These are phyloP conservation scores for Annulohypoxylon nitens DNA, from an alignment of 495 filamentous ascomycete genomes.

Conservation along the genomic window DNA sequence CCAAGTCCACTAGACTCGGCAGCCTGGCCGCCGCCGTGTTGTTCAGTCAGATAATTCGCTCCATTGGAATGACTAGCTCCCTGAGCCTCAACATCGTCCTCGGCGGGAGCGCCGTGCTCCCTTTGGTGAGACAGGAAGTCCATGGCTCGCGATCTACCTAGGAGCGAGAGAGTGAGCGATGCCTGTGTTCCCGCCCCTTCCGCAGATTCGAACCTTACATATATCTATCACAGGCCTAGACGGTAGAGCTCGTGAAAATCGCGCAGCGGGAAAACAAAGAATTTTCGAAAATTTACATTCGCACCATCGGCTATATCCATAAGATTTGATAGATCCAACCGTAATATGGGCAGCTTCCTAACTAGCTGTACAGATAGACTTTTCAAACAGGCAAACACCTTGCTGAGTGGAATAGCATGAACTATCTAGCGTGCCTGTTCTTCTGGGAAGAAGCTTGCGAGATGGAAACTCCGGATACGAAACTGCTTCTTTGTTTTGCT, in stretches of 20 bases:
- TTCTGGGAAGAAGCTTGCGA: conserved; percentile 5
- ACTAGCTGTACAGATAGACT: conserved; percentile 32
- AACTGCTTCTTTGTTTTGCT: conserved; percentile 17
- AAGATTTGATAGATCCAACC: conserved; percentile 37
- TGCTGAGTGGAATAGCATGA: background rate
- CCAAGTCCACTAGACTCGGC: background rate
- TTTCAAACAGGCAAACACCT: conserved; percentile 30
- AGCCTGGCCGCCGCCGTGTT: background rate
- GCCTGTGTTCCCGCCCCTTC: background rate
- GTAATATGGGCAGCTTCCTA: conserved; percentile 11
- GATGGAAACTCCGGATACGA: background rate
- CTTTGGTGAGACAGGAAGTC: conserved; percentile 36
- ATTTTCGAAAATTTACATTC: conserved; percentile 16
- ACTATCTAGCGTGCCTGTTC: background rate
- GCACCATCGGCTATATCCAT: conserved; percentile 22
- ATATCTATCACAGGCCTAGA: conserved; percentile 20
- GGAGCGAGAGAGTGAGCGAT: background rate
- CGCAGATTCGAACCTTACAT: conserved; percentile 9
- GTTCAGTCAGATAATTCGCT: conserved; percentile 17
- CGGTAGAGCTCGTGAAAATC: conserved; percentile 20
- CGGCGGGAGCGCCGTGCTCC: conserved; percentile 20
- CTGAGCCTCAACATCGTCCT: conserved; percentile 42
- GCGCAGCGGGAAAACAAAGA: conserved; percentile 22
- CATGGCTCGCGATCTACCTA: conserved; percentile 28
- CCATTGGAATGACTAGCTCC: conserved; percentile 42